These are phyloP conservation scores for Talaromyces proteolyticus DNA, from an alignment of 495 filamentous ascomycete species.

Conservation along the genomic window DNA sequence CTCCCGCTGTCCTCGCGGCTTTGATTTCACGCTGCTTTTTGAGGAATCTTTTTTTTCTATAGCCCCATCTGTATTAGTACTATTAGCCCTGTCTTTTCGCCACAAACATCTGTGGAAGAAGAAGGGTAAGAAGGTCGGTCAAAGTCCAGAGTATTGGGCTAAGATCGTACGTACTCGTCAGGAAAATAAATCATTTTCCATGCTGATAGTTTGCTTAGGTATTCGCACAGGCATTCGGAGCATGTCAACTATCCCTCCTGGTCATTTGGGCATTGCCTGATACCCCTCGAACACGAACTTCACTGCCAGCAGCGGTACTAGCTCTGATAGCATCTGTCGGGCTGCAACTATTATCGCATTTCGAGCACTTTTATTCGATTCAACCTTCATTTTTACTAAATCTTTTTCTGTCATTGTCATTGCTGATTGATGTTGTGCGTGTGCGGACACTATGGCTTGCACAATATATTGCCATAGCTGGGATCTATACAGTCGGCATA, in stretches of 20 bases:
- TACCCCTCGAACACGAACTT: constrained; percentile 1
- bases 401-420: constrained; percentile 1
- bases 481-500: neutral
- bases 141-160: neutral
- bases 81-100: neutral
- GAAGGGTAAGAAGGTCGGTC: neutral
- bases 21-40: constrained; percentile 4
- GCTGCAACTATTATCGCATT: constrained; percentile 2
- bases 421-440: neutral
- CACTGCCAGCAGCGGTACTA: constrained; percentile 3
- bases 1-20: neutral
- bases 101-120: constrained; percentile 1
- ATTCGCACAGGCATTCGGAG: neutral
- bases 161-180: neutral
- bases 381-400: constrained; percentile 1
- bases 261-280: constrained; percentile 1
- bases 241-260: neutral
- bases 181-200: neutral
- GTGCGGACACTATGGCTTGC: constrained; percentile 5
- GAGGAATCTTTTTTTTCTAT: constrained; percentile 3
- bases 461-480: neutral
- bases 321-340: neutral
- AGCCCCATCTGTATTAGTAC: neutral
- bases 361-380: constrained; percentile 1
- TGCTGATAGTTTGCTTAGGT: neutral